Evolutionary conservation across 148 eudicot genomes (phyloP), one percentile per base, ranked within the genome.

Genomic region (Amaranthus cruentus): DNA sequence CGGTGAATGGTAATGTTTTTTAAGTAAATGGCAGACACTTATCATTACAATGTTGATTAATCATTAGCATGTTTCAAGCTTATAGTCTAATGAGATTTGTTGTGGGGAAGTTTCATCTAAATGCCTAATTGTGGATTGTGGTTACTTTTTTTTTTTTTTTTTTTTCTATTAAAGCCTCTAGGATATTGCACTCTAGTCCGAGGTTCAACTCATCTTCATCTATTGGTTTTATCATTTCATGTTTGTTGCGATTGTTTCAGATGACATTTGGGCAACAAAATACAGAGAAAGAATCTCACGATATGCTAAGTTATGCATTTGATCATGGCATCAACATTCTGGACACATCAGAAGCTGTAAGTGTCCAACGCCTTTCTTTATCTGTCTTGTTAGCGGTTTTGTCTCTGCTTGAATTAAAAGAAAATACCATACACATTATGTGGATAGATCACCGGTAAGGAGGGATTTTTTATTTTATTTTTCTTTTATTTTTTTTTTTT

Each of bases 201-300:
- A 6, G 64, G 10, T 28, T 12, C 8, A 60, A n/a, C 38, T 43
- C 64, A 60, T 46, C 64, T 21, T 3, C 21, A 28, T 60, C 46
- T 60, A 6, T 28, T 60, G 64, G 44, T 12, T 7, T 60, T 60
- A 46, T 28, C 38, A 28, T 28, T 28, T 28, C 2, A 28, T 28
- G 38, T 28, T 52, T 46, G 59, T 7, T 55, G 15, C 61, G 46
- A 42, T 7, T 81, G 77, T 76, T 75, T 80, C 88, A 94, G 98
- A 91, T 94, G 98, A 91, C 98, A 51, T 94, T 85, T 83, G 98
- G 98, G 56, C 89, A 89, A 73, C 98, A 94, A 79, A 94, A 91
- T 67, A 89, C 98, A 53, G 98, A 94, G 84, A 91, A 91, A 78
- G 97, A 94, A 75, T 91, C 98, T 78, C 97, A 94, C 71, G 90